These are phyloP conservation scores for Scutellaria barbata DNA, from an alignment of 257 asterid species.

Conservation along the genomic window DNA sequence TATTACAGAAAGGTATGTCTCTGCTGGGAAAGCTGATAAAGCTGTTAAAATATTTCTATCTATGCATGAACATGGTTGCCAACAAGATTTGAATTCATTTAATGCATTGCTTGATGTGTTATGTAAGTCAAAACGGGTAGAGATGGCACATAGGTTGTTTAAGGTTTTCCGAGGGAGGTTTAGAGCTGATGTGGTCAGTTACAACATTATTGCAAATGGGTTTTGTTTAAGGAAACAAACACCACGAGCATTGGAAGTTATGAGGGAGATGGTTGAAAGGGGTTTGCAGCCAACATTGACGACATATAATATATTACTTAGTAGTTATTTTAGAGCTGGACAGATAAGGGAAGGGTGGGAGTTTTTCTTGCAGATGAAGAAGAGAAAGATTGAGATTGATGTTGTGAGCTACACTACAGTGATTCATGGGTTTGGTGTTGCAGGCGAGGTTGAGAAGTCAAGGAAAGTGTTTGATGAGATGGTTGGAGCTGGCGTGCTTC, in stretches of 20 bases:
- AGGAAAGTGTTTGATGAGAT: conserved; percentile 71
- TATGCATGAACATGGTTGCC: conserved; percentile 91
- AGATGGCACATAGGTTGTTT: conserved; percentile 68
- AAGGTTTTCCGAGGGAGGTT: conserved; percentile 68
- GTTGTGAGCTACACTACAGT: conserved; percentile 86
- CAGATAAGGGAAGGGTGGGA: conserved; percentile 80
- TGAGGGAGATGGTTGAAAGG: conserved; percentile 86
- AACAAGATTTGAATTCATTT: conserved; percentile 76
- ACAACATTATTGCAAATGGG: conserved; percentile 77
- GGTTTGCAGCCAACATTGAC: conserved; percentile 67
- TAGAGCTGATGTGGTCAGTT: conserved; percentile 66
- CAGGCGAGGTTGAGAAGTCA: conserved; percentile 76
- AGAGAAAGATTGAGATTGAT: conserved; percentile 74
- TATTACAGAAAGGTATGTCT: conserved; percentile 74
- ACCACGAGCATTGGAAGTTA: conserved; percentile 66
- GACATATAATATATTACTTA: conserved; percentile 76
- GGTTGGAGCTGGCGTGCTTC: conserved; percentile 87
- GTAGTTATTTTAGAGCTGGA: conserved; percentile 76
- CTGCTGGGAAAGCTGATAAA: conserved; percentile 86
- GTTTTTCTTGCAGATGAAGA: conserved; percentile 89
- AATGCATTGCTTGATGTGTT: conserved; percentile 78
- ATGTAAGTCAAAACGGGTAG: conserved; percentile 78
- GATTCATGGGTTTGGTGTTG: conserved; percentile 85
- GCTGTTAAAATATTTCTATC: conserved; percentile 79
- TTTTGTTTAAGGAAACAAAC: conserved; percentile 78